Conservation (phyloP, 805 yeast genomes). For the Starmera dryadoides region DNA sequence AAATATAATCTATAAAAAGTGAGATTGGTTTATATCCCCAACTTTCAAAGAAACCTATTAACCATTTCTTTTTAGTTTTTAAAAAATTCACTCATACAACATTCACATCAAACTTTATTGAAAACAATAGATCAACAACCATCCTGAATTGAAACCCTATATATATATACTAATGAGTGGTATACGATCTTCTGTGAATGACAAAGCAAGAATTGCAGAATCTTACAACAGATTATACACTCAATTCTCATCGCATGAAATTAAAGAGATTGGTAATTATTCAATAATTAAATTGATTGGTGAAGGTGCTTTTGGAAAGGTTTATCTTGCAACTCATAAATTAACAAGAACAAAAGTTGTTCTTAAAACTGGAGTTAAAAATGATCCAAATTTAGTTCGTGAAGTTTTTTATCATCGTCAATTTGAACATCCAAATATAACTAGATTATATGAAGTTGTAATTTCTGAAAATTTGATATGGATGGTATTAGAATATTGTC, state of each 20-base stretch:
- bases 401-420: conserved; percentile 87
- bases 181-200: conserved; percentile 13
- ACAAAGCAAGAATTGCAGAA: conserved; percentile 39
- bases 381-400: conserved; percentile 80
- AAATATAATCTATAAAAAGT: no score
- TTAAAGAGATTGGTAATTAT: conserved; percentile 76
- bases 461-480: conserved; percentile 75
- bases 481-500: conserved; percentile 87
- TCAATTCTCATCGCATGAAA: conserved; percentile 37
- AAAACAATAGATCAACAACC: no score
- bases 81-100: no score
- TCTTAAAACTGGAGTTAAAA: conserved; percentile 68
- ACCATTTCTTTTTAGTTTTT: no score
- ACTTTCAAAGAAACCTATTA: no score
- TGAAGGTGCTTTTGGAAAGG: conserved; percentile 90
- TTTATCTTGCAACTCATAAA: conserved; percentile 75
- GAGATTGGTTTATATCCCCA: no score
- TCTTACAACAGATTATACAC: conserved; percentile 55
- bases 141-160: no score
- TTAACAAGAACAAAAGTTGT: conserved; percentile 76
- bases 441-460: conserved; percentile 78
- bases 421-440: conserved; percentile 76
- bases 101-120: no score
- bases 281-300: conserved; percentile 69
- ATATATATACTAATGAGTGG: neutral